phyloP scores from a whole-genome alignment of 1,139 yeast species.

The Suhomyces chickasaworum region DNA sequence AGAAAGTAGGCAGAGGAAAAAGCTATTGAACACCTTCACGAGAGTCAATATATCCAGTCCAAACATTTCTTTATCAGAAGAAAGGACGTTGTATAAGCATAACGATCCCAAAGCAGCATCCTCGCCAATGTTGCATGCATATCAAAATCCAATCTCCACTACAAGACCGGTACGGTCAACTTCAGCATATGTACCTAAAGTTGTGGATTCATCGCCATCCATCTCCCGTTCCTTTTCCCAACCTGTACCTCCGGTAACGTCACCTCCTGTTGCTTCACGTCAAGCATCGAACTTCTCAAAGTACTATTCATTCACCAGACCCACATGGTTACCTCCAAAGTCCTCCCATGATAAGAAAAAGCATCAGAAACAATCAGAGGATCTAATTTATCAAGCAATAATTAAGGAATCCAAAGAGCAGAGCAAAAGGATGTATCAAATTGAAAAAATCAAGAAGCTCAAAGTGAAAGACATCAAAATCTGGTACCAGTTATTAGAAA shows the following conservation, averaged over 20 bases:
- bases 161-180: slow-evolving; percentile 8
- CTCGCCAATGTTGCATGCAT: slow-evolving; percentile 8
- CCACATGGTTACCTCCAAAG: slow-evolving; percentile 70
- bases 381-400: slow-evolving; percentile 51
- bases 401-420: slow-evolving; percentile 40
- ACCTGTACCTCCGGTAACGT: slow-evolving; percentile 6
- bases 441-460: slow-evolving; percentile 30
- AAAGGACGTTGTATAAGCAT: not conserved
- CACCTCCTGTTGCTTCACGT: slow-evolving; percentile 4
- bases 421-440: slow-evolving; percentile 27
- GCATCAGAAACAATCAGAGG: slow-evolving; percentile 59
- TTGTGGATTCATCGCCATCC: not conserved
- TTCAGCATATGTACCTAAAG: slow-evolving; percentile 12
- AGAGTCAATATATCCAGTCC: slow-evolving; percentile 19
- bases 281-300: slow-evolving; percentile 19
- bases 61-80: slow-evolving; percentile 1
- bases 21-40: slow-evolving; percentile 29
- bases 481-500: slow-evolving; percentile 48
- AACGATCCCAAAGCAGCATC: slow-evolving; percentile 8
- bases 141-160: not conserved
- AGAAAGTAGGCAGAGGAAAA: slow-evolving; percentile 39
- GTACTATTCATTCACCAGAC: slow-evolving; percentile 56
- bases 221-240: slow-evolving; percentile 2
- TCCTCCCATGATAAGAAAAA: slow-evolving; percentile 51
- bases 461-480: slow-evolving; percentile 35